Evolutionary conservation across 352 stramenopile species (phyloP).

Genomic region (Pythium graminicola): DNA sequence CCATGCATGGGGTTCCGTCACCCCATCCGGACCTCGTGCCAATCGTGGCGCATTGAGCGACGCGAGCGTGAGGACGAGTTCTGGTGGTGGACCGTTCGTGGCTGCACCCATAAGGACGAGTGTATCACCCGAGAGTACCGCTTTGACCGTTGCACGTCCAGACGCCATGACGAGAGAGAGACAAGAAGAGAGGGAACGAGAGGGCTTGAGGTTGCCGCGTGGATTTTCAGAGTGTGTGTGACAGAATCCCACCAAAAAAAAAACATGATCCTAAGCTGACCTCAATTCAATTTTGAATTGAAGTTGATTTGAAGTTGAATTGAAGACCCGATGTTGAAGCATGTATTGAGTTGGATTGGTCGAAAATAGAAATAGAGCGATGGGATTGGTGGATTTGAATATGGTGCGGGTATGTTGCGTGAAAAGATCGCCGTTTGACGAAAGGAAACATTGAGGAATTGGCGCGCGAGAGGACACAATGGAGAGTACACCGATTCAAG

Average conservation of each 20-base stretch:
- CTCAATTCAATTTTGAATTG: constrained; percentile 14
- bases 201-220: constrained; percentile 9
- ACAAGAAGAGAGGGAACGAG: constrained; percentile 7
- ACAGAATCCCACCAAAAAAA: background rate
- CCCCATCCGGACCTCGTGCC: constrained; percentile 57
- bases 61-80: constrained; percentile 95
- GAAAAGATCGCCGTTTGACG: constrained; percentile 7
- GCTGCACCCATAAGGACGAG: constrained; percentile 92
- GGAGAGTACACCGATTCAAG: constrained; percentile 30
- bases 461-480: constrained; percentile 14
- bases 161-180: constrained; percentile 49
- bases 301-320: constrained; percentile 15
- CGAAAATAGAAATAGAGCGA: background rate
- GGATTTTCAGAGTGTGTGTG: constrained; percentile 17
- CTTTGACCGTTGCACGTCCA: constrained; percentile 93
- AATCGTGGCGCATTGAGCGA: constrained; percentile 93
- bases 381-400: constrained; percentile 9
- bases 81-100: constrained; percentile 82
- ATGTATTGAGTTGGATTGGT: background rate
- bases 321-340: constrained; percentile 24
- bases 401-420: constrained; percentile 16
- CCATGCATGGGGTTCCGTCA: constrained; percentile 91
- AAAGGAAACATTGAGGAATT: constrained; percentile 1
- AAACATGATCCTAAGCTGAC: constrained; percentile 5
- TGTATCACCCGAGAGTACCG: constrained; percentile 96